Percentiles rank a stretch among this genome's conserved stretches.
Conservation (phyloP, 768 basidiomycete genomes). For the Podaxis pistillaris region DNA sequence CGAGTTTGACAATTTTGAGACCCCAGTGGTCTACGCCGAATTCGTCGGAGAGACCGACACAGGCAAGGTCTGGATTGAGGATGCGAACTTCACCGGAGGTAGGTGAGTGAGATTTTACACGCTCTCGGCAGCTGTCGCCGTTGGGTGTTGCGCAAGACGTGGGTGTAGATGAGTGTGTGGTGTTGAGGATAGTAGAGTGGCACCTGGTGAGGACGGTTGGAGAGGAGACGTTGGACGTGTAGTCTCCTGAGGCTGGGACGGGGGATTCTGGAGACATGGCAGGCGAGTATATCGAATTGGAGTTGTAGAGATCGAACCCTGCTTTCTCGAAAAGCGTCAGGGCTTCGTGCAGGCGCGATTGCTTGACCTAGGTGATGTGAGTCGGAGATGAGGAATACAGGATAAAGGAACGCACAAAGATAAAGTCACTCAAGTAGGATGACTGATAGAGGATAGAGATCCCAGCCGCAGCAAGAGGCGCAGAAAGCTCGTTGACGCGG, state of each 20-base stretch:
- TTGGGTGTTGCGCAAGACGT: background rate
- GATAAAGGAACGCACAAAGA: conserved; percentile 52
- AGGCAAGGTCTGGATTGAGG: conserved; percentile 69
- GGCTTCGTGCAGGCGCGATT: conserved; percentile 60
- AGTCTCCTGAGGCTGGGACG: background rate
- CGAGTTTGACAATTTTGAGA: conserved; percentile 73
- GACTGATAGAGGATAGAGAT: conserved; percentile 84
- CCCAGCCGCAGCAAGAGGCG: conserved; percentile 70
- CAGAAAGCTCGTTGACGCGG: conserved; percentile 73
- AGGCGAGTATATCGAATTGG: conserved; percentile 35
- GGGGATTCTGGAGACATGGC: conserved; percentile 16
- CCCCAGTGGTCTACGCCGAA: conserved; percentile 66
- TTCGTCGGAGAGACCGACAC: conserved; percentile 72
- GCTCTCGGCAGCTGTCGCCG: conserved; percentile 17
- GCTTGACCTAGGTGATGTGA: conserved; percentile 52
- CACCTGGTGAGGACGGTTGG: conserved; percentile 6
- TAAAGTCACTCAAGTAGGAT: conserved; percentile 81
- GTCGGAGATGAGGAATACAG: conserved; percentile 8
- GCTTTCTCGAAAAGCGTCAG: conserved; percentile 57
- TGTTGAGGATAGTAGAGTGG: background rate
- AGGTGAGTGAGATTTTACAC: conserved; percentile 49
- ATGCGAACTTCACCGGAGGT: conserved; percentile 58
- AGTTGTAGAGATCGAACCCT: conserved; percentile 65
- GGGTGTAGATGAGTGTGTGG: background rate
- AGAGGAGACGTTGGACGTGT: conserved; percentile 5